These are phyloP conservation scores for Collybia sordida DNA, from an alignment of 768 basidiomycete genomes.

Conservation along the genomic window DNA sequence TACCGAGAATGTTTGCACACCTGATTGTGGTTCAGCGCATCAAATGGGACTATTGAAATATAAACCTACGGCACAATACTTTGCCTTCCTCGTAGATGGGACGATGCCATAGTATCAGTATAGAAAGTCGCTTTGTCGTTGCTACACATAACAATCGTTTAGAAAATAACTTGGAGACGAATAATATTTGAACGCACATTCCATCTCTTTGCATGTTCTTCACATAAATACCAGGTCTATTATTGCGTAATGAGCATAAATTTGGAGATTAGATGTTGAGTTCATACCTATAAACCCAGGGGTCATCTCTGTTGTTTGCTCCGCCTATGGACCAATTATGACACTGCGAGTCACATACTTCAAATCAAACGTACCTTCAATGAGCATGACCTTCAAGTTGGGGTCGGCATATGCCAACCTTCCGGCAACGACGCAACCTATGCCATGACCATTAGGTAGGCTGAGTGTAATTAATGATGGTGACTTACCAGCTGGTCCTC, in stretches of 20 bases:
- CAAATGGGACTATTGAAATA: background rate
- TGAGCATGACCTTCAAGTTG: conserved; percentile 72
- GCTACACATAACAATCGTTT: conserved; percentile 27
- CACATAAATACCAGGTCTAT: conserved; percentile 65
- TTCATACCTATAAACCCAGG: conserved; percentile 64
- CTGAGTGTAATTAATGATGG: background rate
- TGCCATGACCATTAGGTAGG: background rate
- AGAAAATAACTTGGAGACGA: background rate
- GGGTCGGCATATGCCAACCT: conserved; percentile 72
- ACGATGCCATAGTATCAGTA: conserved; percentile 56
- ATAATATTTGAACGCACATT: conserved; percentile 42
- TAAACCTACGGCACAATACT: conserved; percentile 66
- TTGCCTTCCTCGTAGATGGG: conserved; percentile 58
- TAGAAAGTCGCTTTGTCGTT: conserved; percentile 79
- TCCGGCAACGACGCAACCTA: conserved; percentile 67
- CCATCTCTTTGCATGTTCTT: conserved; percentile 73
- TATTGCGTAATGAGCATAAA: background rate
- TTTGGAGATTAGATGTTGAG: background rate
- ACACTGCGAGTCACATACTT: background rate
- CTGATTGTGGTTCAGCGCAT: conserved; percentile 25
- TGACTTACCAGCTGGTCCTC: conserved; percentile 57
- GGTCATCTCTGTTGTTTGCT: conserved; percentile 71
- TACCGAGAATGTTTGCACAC: conserved; percentile 66
- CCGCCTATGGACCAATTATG: conserved; percentile 38
- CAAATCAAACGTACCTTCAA: conserved; percentile 48